phyloP scores from a whole-genome alignment of 345 rosid species.

The Trapa incisa region DNA sequence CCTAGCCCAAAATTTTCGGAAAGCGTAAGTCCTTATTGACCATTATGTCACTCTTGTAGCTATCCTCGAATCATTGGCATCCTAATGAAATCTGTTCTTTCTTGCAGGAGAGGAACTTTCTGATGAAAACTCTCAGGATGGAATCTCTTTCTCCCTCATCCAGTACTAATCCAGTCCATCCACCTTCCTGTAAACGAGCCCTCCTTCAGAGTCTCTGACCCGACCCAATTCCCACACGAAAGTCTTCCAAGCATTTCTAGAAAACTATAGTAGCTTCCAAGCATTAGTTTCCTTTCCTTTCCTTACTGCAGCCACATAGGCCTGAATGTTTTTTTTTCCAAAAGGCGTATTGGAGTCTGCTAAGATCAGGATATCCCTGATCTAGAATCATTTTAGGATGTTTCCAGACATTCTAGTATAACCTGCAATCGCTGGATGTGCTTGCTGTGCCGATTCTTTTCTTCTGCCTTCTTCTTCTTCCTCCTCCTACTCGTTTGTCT shows the following conservation, averaged over 20 bases:
- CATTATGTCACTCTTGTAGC: background rate
- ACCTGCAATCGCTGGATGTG: slow-evolving; percentile 26
- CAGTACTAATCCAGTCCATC: slow-evolving; percentile 45
- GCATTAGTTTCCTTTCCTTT: slow-evolving; percentile 2
- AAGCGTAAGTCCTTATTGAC: slow-evolving; percentile 52
- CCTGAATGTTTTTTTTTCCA: slow-evolving; percentile 52
- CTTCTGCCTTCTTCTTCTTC: slow-evolving; percentile 8
- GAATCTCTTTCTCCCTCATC: slow-evolving; percentile 61
- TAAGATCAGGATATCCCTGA: slow-evolving; percentile 41
- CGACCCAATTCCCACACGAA: background rate
- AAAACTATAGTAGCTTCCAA: slow-evolving; percentile 10
- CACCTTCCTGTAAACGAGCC: slow-evolving; percentile 93
- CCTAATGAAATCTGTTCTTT: background rate
- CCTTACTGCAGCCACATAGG: slow-evolving; percentile 56
- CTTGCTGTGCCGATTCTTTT: slow-evolving; percentile 32
- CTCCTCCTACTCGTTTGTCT: background rate
- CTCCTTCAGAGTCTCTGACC: slow-evolving; percentile 78
- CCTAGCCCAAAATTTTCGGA: slow-evolving; percentile 97
- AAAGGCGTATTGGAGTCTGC: slow-evolving; percentile 41
- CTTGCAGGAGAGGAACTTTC: slow-evolving; percentile 85
- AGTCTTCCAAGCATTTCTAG: slow-evolving; percentile 2
- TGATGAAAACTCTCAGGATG: slow-evolving; percentile 76
- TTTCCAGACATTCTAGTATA: slow-evolving; percentile 58
- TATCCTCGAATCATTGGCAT: background rate
- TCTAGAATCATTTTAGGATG: slow-evolving; percentile 35